phyloP scores from a whole-genome alignment of 495 filamentous ascomycete species.

The Paragyromitra xinjiangensis region DNA sequence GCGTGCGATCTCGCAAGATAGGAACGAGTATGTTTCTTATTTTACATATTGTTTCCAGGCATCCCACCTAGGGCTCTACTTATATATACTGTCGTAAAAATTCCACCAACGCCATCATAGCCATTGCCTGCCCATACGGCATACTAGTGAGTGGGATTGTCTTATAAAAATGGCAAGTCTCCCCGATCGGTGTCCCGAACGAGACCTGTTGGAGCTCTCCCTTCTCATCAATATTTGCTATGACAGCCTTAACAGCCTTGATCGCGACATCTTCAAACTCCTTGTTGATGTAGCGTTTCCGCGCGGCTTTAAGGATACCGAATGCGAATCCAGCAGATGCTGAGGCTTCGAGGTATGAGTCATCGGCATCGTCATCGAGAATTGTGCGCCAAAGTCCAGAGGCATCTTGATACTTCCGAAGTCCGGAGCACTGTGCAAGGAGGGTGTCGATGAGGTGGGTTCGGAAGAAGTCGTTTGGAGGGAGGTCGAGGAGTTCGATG shows the following conservation, averaged over 20 bases:
- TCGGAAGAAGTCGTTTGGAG: slow-evolving; percentile 67
- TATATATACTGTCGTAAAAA: slow-evolving; percentile 67
- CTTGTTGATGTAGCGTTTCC: slow-evolving; percentile 71
- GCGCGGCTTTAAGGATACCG: slow-evolving; percentile 74
- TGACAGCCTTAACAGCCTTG: slow-evolving; percentile 68
- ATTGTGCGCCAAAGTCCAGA: slow-evolving; percentile 75
- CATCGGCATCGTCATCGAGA: slow-evolving; percentile 68
- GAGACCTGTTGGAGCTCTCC: slow-evolving; percentile 75
- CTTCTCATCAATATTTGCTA: slow-evolving; percentile 67
- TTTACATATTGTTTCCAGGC: background rate
- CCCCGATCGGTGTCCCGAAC: slow-evolving; percentile 78
- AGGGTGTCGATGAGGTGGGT: slow-evolving; percentile 69
- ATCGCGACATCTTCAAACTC: slow-evolving; percentile 65
- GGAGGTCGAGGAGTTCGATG: slow-evolving; percentile 70
- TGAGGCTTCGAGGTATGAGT: slow-evolving; percentile 71
- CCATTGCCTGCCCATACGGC: slow-evolving; percentile 83
- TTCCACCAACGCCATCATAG: slow-evolving; percentile 75
- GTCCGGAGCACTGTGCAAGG: slow-evolving; percentile 69
- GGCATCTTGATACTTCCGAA: slow-evolving; percentile 65
- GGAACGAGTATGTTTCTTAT: background rate
- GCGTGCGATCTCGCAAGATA: background rate
- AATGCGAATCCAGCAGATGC: slow-evolving; percentile 80
- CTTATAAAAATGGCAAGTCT: slow-evolving; percentile 72
- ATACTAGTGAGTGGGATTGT: slow-evolving; percentile 74
- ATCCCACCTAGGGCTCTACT: background rate